A percentile compares a stretch with the other conserved stretches of the same genome.
These are phyloP conservation scores for Botryotinia narcissicola DNA, from an alignment of 2,329 filamentous ascomycete species.

Conservation along the genomic window DNA sequence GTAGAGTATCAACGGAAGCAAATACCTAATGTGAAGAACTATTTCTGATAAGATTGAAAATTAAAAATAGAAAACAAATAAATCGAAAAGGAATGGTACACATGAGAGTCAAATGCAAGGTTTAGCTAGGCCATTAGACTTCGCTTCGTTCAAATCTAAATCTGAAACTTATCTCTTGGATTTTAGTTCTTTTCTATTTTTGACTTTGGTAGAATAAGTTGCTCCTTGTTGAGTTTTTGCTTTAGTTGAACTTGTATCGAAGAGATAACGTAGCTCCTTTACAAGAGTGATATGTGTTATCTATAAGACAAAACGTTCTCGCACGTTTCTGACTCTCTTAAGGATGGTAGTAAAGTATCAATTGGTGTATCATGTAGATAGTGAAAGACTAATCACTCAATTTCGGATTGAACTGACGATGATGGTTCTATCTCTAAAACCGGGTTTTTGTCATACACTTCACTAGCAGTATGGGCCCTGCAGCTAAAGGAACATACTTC, in stretches of 20 bases:
- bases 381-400: neutral
- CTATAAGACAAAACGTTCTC: neutral
- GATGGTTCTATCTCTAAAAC: too few species aligned
- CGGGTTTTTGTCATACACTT: neutral
- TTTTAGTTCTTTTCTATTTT: neutral
- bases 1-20: neutral
- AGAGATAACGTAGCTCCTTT: neutral
- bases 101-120: neutral
- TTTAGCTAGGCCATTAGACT: neutral
- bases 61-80: neutral
- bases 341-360: neutral
- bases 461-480: neutral
- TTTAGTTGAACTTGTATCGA: neutral
- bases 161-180: neutral
- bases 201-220: neutral
- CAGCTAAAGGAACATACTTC: neutral
- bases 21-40: neutral
- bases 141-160: neutral
- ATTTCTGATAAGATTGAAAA: neutral
- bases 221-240: neutral
- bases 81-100: neutral
- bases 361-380: neutral
- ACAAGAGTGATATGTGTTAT: neutral
- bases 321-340: neutral
- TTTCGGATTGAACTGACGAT: neutral